These are phyloP conservation scores for Mimosa pudica DNA, from an alignment of 306 rosid genomes.

Conservation along the genomic window DNA sequence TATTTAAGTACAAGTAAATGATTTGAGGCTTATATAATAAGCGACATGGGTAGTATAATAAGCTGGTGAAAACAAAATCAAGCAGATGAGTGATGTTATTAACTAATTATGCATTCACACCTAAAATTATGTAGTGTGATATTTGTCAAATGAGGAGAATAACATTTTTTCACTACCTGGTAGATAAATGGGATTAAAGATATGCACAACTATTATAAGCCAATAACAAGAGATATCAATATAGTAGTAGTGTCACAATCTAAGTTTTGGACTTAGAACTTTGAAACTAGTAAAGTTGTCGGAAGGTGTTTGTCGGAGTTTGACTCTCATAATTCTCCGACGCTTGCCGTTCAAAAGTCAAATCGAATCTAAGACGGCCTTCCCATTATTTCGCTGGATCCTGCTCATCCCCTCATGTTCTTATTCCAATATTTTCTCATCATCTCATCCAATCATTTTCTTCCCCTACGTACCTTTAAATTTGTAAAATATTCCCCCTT, in stretches of 20 bases:
- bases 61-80: no score
- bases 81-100: no score
- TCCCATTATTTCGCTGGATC: background rate
- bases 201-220: no score
- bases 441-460: background rate
- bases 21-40: no score
- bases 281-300: background rate
- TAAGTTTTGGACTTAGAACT: background rate
- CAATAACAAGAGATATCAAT: no score
- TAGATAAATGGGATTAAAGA: no score
- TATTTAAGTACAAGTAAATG: no score
- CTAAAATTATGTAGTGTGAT: no score
- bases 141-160: no score
- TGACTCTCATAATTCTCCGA: background rate
- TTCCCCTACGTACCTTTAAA: background rate
- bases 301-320: background rate
- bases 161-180: no score
- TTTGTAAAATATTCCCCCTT: background rate
- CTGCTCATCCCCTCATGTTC: background rate
- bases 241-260: background rate
- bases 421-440: background rate
- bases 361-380: constrained; percentile 11
- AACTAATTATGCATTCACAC: no score
- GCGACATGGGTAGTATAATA: no score
- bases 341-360: constrained; percentile 22